phyloP scores from a whole-genome alignment of 1,284 basidiomycete species.

The Meira miltonrushii region DNA sequence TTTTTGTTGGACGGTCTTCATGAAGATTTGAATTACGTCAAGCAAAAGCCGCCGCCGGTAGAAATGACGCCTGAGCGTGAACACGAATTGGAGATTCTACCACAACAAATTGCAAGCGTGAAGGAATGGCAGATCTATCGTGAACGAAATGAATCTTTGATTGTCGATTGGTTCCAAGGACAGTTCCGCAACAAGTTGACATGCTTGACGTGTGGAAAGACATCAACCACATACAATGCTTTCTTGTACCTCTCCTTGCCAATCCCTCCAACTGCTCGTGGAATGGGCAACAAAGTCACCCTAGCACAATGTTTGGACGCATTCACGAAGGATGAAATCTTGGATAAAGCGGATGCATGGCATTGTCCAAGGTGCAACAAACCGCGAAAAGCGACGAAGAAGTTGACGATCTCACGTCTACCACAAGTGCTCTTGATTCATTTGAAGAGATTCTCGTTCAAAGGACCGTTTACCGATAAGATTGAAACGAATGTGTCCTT shows the following conservation, averaged over 20 bases:
- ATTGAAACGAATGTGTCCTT: slow-evolving; percentile 57
- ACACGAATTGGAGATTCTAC: slow-evolving; percentile 62
- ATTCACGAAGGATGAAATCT: slow-evolving; percentile 82
- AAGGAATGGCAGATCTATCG: slow-evolving; percentile 39
- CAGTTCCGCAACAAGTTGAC: slow-evolving; percentile 51
- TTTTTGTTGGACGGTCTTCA: slow-evolving; percentile 24
- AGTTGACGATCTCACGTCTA: slow-evolving; percentile 77
- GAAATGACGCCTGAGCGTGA: slow-evolving; percentile 47
- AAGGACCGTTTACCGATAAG: slow-evolving; percentile 91
- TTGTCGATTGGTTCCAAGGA: slow-evolving; percentile 33
- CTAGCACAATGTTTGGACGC: slow-evolving; percentile 79
- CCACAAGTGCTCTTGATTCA: slow-evolving; percentile 88
- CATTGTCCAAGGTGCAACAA: slow-evolving; percentile 79
- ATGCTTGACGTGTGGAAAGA: slow-evolving; percentile 57
- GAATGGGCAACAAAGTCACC: slow-evolving; percentile 62
- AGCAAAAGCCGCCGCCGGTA: slow-evolving; percentile 24
- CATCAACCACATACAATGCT: slow-evolving; percentile 90
- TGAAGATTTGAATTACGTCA: slow-evolving; percentile 25
- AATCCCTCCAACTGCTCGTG: slow-evolving; percentile 55
- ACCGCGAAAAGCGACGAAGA: slow-evolving; percentile 74
- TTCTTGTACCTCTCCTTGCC: slow-evolving; percentile 50
- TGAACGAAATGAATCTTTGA: slow-evolving; percentile 38
- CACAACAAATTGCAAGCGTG: slow-evolving; percentile 75
- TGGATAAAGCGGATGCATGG: slow-evolving; percentile 94
- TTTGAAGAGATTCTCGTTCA: slow-evolving; percentile 88